Percentiles rank a stretch among this genome's conserved stretches.
phyloP scores from a whole-genome alignment of 1,284 basidiomycete species.

The Abortiporus biennis region DNA sequence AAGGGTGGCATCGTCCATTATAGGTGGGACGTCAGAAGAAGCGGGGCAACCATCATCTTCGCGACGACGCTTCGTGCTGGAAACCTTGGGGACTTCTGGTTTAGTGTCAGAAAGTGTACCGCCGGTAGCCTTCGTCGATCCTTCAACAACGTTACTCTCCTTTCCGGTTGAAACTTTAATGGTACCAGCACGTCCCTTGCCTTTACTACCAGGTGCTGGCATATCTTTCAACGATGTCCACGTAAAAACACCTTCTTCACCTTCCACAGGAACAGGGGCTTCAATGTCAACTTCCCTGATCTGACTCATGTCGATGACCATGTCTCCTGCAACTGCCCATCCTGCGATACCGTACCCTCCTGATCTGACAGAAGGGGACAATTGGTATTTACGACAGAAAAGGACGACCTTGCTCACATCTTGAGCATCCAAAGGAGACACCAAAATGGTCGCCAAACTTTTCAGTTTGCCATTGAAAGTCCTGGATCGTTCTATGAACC shows the following conservation, averaged over 20 bases:
- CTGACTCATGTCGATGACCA: conserved; percentile 73
- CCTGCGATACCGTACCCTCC: conserved; percentile 88
- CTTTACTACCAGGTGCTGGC: conserved; percentile 43
- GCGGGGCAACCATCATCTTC: conserved; percentile 28
- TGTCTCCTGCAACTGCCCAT: conserved; percentile 80
- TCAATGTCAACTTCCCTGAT: conserved; percentile 66
- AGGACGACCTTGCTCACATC: conserved; percentile 67
- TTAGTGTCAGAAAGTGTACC: conserved; percentile 8
- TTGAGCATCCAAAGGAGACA: conserved; percentile 63
- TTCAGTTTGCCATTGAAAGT: conserved; percentile 79
- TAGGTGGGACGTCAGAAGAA: background rate
- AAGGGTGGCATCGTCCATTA: conserved; percentile 10
- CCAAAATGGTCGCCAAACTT: conserved; percentile 50
- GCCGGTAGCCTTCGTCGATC: background rate
- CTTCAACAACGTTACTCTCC: background rate
- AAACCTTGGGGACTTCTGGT: no score
- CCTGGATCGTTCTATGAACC: conserved; percentile 55
- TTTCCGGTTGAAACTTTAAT: background rate
- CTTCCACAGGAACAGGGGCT: conserved; percentile 32
- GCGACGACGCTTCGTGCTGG: conserved; percentile 41
- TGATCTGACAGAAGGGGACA: conserved; percentile 82
- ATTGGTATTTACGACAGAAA: conserved; percentile 61
- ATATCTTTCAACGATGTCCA: conserved; percentile 55
- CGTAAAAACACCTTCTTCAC: conserved; percentile 36
- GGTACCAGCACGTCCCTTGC: conserved; percentile 33